Base-by-base conservation (phyloP, 371 early-diverging fungal species). In the Lichtheimia ramosa region DNA sequence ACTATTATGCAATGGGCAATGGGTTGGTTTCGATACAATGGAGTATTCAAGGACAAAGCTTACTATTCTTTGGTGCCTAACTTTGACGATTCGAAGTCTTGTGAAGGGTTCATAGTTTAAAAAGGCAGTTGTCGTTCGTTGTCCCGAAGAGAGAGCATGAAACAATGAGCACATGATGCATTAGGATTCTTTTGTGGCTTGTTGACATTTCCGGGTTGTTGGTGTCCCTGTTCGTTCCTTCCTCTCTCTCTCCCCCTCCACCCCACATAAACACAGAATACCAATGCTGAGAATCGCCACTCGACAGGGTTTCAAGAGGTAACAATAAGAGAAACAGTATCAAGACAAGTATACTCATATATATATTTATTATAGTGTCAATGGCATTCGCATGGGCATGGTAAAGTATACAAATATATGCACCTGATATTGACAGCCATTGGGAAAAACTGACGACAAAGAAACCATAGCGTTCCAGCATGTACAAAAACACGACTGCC, bases 41-140 rank as follows among this genome's bases (percentile, higher is more conserved):
- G 16, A n/a, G 18, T 7, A n/a, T 20, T 20, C n/a, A 20, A 24
- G 10, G 23, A 16, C 18, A n/a, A 42, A 8, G 34, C 71, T 69
- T 83, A 87, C 90, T 92, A 89, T 59, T 84, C 76, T 68, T 90
- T 88, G 58, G 89, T 89, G 4, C 93, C 93, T 16, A 92, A 77
- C 49, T 79, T 79, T 14, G 93, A 92, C 10, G 91, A 84, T 59
- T 75, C 85, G 66, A 92, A 91, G 58, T 84, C 85, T 59, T 72
- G 67, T 64, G 25, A 21, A 14, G 25, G 39, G 20, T 41, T 20
- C 40, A 51, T 46, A 5, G 4, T 16, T 34, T 6, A 10, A 34
- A 34, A 34, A 34, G 34, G 34, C 34, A 34, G 34, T 34, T 34
- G 34, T 10, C 2, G 3, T 3, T 27, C 27, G 34, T 34, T 10